phyloP scores from a whole-genome alignment of 352 stramenopile genomes.

The Peronospora tabacina region DNA sequence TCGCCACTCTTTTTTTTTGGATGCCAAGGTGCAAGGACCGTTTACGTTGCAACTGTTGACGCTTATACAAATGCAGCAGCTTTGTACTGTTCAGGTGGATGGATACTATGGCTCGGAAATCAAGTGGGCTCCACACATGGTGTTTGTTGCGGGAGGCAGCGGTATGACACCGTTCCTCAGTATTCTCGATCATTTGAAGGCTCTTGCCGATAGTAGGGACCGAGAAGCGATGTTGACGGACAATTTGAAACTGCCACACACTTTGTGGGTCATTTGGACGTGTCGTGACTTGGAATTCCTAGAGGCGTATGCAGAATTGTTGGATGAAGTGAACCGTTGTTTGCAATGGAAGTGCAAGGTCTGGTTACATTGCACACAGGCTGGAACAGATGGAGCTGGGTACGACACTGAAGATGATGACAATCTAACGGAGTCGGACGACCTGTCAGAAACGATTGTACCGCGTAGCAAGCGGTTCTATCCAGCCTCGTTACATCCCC shows the following conservation, averaged over 20 bases:
- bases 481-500: conserved; percentile 20
- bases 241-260: conserved; percentile 28
- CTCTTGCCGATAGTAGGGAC: conserved; percentile 22
- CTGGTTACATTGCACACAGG: conserved; percentile 39
- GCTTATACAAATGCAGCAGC: conserved; percentile 34
- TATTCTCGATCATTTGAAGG: conserved; percentile 44
- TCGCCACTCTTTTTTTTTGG: conserved; percentile 37
- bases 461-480: conserved; percentile 37
- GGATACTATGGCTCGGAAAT: conserved; percentile 65
- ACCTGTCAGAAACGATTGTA: conserved; percentile 23
- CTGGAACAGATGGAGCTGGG: conserved; percentile 5
- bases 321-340: conserved; percentile 35
- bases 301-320: conserved; percentile 34
- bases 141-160: conserved; percentile 60
- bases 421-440: conserved; percentile 28
- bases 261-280: conserved; percentile 48
- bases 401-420: conserved; percentile 26
- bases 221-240: conserved; percentile 13
- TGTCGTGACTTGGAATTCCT: conserved; percentile 43
- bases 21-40: conserved; percentile 51
- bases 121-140: conserved; percentile 41
- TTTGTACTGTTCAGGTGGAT: conserved; percentile 48
- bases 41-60: conserved; percentile 50
- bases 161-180: conserved; percentile 72
- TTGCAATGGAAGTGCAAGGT: conserved; percentile 41